Evolutionary conservation across 108 stramenopile genomes (phyloP).

Genomic region (Nannochloropsis gaditana): DNA sequence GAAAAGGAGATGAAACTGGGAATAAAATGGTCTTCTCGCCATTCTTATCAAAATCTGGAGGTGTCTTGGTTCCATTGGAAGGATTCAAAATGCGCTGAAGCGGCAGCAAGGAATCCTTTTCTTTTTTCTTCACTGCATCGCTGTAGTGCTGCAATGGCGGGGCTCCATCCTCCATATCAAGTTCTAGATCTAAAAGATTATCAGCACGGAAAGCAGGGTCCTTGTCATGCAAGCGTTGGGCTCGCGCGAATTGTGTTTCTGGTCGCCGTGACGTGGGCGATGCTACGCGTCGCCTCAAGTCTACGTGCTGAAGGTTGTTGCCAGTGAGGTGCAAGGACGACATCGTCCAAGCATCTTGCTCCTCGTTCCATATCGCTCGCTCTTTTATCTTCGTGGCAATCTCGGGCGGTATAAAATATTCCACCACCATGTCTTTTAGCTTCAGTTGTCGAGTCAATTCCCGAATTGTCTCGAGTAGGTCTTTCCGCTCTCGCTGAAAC

Average conservation of each 20-base stretch:
- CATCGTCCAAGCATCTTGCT: conserved; percentile 63
- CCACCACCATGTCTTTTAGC: conserved; percentile 72
- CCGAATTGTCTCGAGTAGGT: conserved; percentile 73
- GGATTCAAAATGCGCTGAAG: too few species aligned
- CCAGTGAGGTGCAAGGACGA: conserved; percentile 54
- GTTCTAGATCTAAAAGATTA: conserved; percentile 63
- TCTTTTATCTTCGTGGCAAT: conserved; percentile 58
- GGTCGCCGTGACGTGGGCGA: conserved; percentile 55
- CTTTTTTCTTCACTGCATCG: neutral
- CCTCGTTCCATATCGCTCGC: conserved; percentile 70
- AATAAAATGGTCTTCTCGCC: neutral
- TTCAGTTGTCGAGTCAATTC: conserved; percentile 72
- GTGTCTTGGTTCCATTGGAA: too few species aligned
- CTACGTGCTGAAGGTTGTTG: conserved; percentile 48
- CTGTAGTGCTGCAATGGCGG: conserved; percentile 5
- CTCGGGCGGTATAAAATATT: conserved; percentile 67
- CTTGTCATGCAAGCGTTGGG: conserved; percentile 61
- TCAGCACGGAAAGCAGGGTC: conserved; percentile 65
- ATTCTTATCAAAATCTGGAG: neutral
- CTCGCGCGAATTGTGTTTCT: conserved; percentile 70
- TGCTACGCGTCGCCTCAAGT: conserved; percentile 49
- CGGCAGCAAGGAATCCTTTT: too few species aligned
- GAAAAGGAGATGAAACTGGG: neutral
- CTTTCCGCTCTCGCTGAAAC: conserved; percentile 69
- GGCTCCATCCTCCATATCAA: conserved; percentile 58